These are phyloP conservation scores for Leucogyrophana mollusca DNA, from an alignment of 768 basidiomycete genomes.

Conservation along the genomic window DNA sequence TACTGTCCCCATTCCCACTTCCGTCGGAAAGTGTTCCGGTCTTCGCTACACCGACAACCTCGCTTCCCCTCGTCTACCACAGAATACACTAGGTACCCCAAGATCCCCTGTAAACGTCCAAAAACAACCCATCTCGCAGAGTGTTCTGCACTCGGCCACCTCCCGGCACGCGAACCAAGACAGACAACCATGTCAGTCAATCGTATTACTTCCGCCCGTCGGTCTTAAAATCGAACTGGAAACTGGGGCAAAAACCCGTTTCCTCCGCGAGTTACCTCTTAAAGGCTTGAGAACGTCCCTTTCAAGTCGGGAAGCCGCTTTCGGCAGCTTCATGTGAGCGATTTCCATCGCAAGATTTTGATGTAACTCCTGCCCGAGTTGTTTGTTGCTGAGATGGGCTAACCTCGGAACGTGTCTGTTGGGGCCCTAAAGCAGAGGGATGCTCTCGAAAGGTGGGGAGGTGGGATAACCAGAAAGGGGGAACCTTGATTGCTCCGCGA, in stretches of 20 bases:
- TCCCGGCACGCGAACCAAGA: constrained; percentile 6
- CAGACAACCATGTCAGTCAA: constrained; percentile 8
- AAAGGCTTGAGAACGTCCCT: constrained; percentile 18
- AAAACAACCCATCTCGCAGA: too few species aligned
- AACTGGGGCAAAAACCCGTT: constrained; percentile 14
- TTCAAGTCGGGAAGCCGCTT: constrained; percentile 20
- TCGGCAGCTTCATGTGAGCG: constrained; percentile 17
- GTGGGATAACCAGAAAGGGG: background rate
- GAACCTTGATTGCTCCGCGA: background rate
- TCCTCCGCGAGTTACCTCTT: constrained; percentile 21
- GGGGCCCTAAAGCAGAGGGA: too few species aligned
- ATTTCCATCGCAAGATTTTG: background rate
- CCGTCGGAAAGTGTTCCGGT: too few species aligned
- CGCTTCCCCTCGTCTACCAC: too few species aligned
- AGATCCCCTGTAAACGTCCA: too few species aligned
- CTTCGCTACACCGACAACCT: too few species aligned
- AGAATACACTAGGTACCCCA: too few species aligned
- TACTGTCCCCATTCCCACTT: too few species aligned
- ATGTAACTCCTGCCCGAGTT: constrained; percentile 9
- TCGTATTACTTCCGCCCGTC: constrained; percentile 21
- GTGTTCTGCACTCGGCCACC: too few species aligned
- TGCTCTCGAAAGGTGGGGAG: too few species aligned
- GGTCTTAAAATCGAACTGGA: constrained; percentile 18
- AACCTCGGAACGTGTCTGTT: constrained; percentile 1
- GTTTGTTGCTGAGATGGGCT: constrained; percentile 6